Conservation (phyloP, 805 yeast genomes). For the Candida orba region DNA sequence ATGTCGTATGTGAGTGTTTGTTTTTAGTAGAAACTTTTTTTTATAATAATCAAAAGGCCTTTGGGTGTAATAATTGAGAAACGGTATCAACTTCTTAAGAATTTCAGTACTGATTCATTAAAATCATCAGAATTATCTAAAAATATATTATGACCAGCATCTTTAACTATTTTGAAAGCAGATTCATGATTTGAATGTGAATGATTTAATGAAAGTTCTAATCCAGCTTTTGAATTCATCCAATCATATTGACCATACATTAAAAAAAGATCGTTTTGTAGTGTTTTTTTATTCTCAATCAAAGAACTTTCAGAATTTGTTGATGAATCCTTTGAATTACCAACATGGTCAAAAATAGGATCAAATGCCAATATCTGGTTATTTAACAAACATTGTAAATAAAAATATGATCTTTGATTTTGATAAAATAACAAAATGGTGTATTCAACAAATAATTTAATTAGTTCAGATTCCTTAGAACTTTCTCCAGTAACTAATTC, state of each 20-base stretch:
- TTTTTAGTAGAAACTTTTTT: too few species aligned
- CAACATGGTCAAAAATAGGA: constrained; percentile 57
- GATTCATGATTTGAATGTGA: constrained; percentile 1
- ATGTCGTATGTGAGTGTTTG: too few species aligned
- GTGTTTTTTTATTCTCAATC: background rate
- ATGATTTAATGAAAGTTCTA: constrained; percentile 17
- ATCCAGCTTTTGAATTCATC: constrained; percentile 58
- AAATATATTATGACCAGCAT: constrained; percentile 73
- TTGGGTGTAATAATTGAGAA: too few species aligned
- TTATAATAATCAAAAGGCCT: too few species aligned
- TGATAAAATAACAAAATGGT: constrained; percentile 19
- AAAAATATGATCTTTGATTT: constrained; percentile 13
- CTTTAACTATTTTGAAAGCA: constrained; percentile 28
- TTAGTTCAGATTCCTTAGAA: constrained; percentile 5
- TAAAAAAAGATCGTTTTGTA: constrained; percentile 9
- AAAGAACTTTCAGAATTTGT: too few species aligned
- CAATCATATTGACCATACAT: constrained; percentile 68
- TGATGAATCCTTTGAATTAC: background rate
- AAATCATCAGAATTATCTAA: constrained; percentile 56
- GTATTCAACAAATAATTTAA: constrained; percentile 16
- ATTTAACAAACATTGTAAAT: constrained; percentile 13
- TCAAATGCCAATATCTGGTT: constrained; percentile 45
- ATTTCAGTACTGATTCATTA: constrained; percentile 36
- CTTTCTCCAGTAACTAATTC: too few species aligned
- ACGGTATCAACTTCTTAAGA: constrained; percentile 13